Base-by-base conservation (phyloP, 495 filamentous ascomycete species). In the Podospora pseudocomata region DNA sequence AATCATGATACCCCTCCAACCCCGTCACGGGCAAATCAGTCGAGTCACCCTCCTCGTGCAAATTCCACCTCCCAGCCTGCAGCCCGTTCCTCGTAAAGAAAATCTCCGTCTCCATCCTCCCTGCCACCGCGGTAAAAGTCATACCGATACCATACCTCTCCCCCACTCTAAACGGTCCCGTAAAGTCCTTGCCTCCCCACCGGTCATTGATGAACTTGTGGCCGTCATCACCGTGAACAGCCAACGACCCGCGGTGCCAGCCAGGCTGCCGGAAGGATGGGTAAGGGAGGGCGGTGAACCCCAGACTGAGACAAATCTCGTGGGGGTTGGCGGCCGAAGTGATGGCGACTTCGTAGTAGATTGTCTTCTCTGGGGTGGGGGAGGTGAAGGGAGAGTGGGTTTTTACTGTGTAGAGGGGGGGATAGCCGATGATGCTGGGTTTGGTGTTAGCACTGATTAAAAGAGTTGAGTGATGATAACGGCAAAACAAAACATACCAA, bases 201-300 rank as follows among this genome's bases (percentile, higher is more conserved):
- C 86, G 85, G 74, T 97, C 92, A 80, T 97, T 96, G 68, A 95
- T 84, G 76, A 91, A 98, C 70, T 87, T 85, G 71, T 91, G 88
- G 13, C 94, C 94, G 76, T 98, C 94, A 75, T 98, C 94, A 3
- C 91, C 90, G 72, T 97, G 95, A 13, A 97, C 89, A 6, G 85
- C 94, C n/a, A 97, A 73, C 59, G 89, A 91, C 2, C 86, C 93
- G 32, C 94, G 82, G 74, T 98, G 89, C 94, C 94, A 97, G 2
- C 94, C 94, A 0, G 94, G 94, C 65, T 95, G 85, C 56, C 94
- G 86, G 85, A 93, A 97, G 0, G 85, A 83, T 0, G 94, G 94
- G 77, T 96, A 97, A 20, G 94, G 94, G 60, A 88, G 86, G 1
- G 91, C 93, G 1, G 81, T 81, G 78, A 89, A 97, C 4, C 94